Conservation (phyloP, 441 rosid species). For the Syzygium syzygioides region DNA sequence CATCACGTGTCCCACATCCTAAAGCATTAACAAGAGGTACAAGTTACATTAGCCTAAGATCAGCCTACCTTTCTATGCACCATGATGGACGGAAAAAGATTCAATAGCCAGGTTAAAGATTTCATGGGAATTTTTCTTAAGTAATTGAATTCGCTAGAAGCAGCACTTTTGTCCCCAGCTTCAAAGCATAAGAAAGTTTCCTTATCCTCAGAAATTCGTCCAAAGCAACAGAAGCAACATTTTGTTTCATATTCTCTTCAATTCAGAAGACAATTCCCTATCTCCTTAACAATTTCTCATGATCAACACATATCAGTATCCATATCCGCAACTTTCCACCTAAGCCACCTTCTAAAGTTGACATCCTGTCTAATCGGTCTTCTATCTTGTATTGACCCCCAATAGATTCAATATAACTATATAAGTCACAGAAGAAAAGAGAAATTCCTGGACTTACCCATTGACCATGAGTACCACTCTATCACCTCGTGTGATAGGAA, state of each 20-base stretch:
- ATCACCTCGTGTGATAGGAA: conserved; percentile 86
- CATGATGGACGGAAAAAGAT: not conserved
- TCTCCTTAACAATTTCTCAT: not conserved
- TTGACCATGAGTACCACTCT: conserved; percentile 95
- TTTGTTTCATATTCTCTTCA: not conserved
- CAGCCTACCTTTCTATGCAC: not conserved
- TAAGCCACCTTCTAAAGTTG: not conserved
- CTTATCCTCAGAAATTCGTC: not conserved
- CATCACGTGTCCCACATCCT: not conserved
- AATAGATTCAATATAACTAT: not conserved
- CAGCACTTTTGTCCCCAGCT: not conserved
- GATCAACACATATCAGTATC: not conserved
- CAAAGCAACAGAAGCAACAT: not conserved
- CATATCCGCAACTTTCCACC: not conserved
- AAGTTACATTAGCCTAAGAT: not conserved
- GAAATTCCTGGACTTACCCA: conserved; percentile 48
- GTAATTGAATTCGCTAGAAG: not conserved
- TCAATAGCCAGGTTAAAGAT: not conserved
- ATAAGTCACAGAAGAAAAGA: not conserved
- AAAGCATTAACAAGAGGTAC: not conserved
- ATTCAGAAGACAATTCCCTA: not conserved
- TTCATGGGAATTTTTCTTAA: not conserved
- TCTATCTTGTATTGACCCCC: not conserved
- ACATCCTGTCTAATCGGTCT: not conserved
- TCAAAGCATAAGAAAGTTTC: not conserved